Base-by-base conservation (phyloP, 1,284 basidiomycete species). In the Trichosporon ovoides region DNA sequence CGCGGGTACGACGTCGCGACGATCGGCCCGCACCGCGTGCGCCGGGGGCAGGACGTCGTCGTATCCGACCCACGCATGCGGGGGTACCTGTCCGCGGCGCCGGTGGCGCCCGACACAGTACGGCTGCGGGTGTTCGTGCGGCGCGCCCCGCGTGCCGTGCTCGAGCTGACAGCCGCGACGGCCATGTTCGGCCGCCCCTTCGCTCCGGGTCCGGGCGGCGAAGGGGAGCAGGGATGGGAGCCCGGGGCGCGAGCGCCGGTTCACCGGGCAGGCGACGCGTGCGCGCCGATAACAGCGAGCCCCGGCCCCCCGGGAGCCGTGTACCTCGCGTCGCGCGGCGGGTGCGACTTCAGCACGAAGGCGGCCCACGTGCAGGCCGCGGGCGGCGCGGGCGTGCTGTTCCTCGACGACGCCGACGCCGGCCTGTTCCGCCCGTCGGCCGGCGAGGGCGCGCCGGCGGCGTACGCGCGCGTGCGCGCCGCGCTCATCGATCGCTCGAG, bases 331-430 rank as follows among this genome's bases (percentile, higher is more conserved):
- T 55, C 65, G 18, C 65, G 90, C 49, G 91, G 91, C 16, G 82
- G 81, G 13, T 95, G 91, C 72, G 86, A 88, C 3, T 94, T 94
- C 77, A 70, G 89, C 18, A 83, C 89, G 67, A 95, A 94, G 77
- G 80, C 91, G 12, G 53, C 83, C 16, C 65, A 80, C 53, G 90
- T 89, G 5, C 80, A 81, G 38, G 74, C 78, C 14, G 86, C 84
- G 1, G 86, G 84, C 7, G 89, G 89, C 10, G 82, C 82, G 1
- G 90, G 89, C 1, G 75, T 94, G 28, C 83, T 92, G 31, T 75
- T 87, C 63, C 85, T 83, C 67, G 80, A 85, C 43, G 20, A 62
- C 34, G 55, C 37, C 31, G 58, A 53, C 12, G 62, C 58, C 14
- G 56, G 54, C 2, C 60, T 74, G 18, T 63, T 77, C 11, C 57